Percentiles rank a stretch among this genome's conserved stretches.
phyloP scores from a whole-genome alignment of 305 asterid genomes.

The Vinca major region DNA sequence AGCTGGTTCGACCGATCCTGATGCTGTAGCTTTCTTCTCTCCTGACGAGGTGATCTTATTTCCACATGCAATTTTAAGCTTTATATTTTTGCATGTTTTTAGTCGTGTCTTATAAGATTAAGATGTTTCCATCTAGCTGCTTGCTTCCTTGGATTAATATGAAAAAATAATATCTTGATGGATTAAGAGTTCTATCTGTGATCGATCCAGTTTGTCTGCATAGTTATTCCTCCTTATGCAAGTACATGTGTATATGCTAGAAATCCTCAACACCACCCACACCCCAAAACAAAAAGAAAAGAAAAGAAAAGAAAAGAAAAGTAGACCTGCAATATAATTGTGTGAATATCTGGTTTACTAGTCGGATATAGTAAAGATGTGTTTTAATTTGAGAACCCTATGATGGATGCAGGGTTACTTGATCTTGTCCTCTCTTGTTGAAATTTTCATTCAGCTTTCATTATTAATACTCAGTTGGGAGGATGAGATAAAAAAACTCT shows the following conservation, averaged over 20 bases:
- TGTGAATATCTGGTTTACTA: too few species aligned
- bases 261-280: too few species aligned
- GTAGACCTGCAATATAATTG: neutral
- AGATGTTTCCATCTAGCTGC: neutral
- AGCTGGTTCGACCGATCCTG: conserved; percentile 81
- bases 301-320: neutral
- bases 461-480: neutral
- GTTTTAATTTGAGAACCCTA: too few species aligned
- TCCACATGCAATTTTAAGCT: conserved; percentile 1
- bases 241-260: too few species aligned
- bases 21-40: conserved; percentile 80
- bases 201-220: neutral
- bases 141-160: neutral
- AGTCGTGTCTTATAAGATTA: neutral
- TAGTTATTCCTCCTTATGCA: too few species aligned
- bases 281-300: neutral
- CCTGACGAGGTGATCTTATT: conserved; percentile 75
- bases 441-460: neutral
- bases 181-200: neutral
- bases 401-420: too few species aligned
- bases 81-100: neutral
- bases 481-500: neutral
- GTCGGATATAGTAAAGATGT: too few species aligned
- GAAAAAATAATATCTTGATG: neutral
- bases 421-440: neutral